A percentile compares a stretch with the other conserved stretches of the same genome.
phyloP scores from a whole-genome alignment of 306 rosid species.

The Casuarina cunninghamiana region DNA sequence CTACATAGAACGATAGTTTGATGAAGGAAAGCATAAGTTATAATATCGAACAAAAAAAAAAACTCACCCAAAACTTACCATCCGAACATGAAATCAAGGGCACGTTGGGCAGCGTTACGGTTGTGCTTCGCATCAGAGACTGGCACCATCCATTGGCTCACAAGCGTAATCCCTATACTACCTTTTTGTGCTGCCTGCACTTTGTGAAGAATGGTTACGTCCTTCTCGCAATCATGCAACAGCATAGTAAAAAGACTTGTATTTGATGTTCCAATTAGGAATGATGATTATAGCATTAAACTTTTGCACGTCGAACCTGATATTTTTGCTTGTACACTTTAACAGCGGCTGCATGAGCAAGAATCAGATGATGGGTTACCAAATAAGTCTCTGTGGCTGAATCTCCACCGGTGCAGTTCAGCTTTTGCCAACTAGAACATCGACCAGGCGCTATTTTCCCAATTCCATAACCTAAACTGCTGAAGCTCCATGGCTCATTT shows the following conservation, averaged over 20 bases:
- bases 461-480: constrained; percentile 40
- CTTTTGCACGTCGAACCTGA: constrained; percentile 33
- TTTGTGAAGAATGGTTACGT: too few species aligned
- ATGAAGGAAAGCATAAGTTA: too few species aligned
- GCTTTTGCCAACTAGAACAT: constrained; percentile 53
- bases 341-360: constrained; percentile 63
- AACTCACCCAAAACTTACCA: constrained; percentile 38
- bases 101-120: constrained; percentile 48
- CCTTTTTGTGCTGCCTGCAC: constrained; percentile 66
- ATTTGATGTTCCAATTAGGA: too few species aligned
- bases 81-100: constrained; percentile 69
- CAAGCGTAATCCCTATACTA: constrained; percentile 51
- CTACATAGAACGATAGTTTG: too few species aligned
- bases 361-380: constrained; percentile 54
- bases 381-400: constrained; percentile 66
- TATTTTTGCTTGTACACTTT: constrained; percentile 49
- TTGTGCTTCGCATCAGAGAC: constrained; percentile 32
- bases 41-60: too few species aligned
- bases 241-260: too few species aligned
- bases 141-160: constrained; percentile 53
- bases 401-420: constrained; percentile 60
- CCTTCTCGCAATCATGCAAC: too few species aligned
- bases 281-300: not conserved
- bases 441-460: constrained; percentile 61
- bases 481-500: constrained; percentile 55